Conservation (phyloP, 352 stramenopile genomes). For the Globisporangium irregulare region DNA sequence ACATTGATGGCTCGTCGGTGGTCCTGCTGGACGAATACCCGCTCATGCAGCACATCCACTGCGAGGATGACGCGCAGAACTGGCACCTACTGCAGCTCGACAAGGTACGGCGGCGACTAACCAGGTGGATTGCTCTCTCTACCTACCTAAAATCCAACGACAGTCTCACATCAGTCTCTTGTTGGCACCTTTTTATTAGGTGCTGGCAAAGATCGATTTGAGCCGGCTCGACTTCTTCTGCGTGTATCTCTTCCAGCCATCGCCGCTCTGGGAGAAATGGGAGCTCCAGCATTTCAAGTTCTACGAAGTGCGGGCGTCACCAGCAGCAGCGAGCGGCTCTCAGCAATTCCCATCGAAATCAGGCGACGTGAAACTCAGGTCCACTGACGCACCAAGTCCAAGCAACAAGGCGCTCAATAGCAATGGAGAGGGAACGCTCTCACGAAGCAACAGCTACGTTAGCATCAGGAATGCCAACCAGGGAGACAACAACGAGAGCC, state of each 20-base stretch:
- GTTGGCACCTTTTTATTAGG: neutral
- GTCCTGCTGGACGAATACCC: constrained; percentile 38
- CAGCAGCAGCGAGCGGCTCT: neutral
- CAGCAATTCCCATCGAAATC: neutral
- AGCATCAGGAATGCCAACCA: neutral
- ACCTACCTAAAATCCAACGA: neutral
- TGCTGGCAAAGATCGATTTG: constrained; percentile 24
- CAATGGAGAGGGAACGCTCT: neutral
- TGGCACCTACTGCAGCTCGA: constrained; percentile 62
- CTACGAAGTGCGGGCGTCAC: constrained; percentile 15
- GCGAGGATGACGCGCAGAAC: constrained; percentile 67
- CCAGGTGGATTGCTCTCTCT: neutral
- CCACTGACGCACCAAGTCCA: neutral
- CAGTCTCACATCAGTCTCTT: neutral
- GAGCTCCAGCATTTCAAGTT: constrained; percentile 56
- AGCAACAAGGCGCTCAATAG: neutral
- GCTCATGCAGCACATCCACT: constrained; percentile 60
- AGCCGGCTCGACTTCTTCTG: constrained; percentile 36
- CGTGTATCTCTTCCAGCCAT: constrained; percentile 63
- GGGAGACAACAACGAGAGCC: neutral
- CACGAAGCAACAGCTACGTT: neutral
- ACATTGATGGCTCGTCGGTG: constrained; percentile 35
- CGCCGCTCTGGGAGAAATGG: constrained; percentile 52
- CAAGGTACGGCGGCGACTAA: constrained; percentile 23
- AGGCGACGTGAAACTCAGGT: neutral